These are phyloP conservation scores for Leccinum incarnatum DNA, from an alignment of 768 basidiomycete species.

Conservation along the genomic window DNA sequence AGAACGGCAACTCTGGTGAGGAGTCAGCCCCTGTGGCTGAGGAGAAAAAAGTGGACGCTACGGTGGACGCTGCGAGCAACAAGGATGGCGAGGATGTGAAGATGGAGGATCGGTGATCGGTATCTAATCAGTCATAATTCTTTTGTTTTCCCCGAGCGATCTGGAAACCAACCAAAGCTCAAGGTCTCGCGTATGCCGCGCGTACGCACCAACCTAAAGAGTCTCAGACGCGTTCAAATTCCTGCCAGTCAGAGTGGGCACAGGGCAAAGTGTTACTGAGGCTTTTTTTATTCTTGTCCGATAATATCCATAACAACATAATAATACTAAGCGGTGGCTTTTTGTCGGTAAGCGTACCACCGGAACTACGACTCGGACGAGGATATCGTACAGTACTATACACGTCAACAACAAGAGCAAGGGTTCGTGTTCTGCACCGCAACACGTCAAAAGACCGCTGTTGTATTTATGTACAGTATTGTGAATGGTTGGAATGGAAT, in stretches of 20 bases:
- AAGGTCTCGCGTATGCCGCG: no score
- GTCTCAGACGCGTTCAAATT: no score
- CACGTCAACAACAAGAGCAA: background rate
- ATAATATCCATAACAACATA: background rate
- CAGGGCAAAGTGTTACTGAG: no score
- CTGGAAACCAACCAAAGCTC: no score
- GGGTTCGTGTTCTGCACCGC: background rate
- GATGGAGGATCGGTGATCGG: slow-evolving; percentile 42
- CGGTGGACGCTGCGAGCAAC: slow-evolving; percentile 20
- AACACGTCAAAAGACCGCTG: no score
- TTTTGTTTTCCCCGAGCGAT: background rate
- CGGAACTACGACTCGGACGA: no score
- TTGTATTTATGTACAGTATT: background rate
- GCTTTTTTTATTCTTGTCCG: background rate
- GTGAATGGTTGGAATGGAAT: background rate
- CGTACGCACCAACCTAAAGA: no score
- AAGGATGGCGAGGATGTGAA: slow-evolving; percentile 43
- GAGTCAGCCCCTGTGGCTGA: slow-evolving; percentile 33
- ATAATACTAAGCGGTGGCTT: background rate
- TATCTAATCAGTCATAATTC: background rate
- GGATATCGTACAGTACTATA: no score
- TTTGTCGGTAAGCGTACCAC: background rate
- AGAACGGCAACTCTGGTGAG: slow-evolving; percentile 21
- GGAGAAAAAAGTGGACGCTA: slow-evolving; percentile 25
- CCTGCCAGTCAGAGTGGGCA: background rate